Evolutionary conservation across 176 grass and related monocot species (phyloP), one percentile per base, ranked within the genome.

Genomic region (Elymus sibiricus): DNA sequence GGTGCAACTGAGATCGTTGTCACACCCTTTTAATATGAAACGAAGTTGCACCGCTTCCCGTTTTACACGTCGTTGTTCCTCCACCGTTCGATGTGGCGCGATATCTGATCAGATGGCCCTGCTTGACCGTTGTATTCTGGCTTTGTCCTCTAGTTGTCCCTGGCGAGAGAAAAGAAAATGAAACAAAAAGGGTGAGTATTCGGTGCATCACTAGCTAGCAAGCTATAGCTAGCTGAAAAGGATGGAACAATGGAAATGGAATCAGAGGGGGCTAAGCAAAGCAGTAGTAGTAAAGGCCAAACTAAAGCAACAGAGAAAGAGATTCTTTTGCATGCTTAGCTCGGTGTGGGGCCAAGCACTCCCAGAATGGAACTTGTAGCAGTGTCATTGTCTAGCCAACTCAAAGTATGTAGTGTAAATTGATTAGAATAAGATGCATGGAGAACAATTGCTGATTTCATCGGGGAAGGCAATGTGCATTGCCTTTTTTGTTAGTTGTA

Each of bases 71-170:
- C n/a, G 3, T 51, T 0, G 16, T 21, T 31, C 14, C 25, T 28
- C 43, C 2, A 35, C 49, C 49, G 5, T 77, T 51, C 11, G 10
- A 77, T 59, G 9, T 1, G 29, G 19, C 11, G 2, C 1, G 6
- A 2, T 0, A 37, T 59, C 29, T 12, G 75, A 77, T 59, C 75
- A 19, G 19, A 77, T 6, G 75, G 51, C 9, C 49, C 0, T 0
- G 16, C 11, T 14, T 9, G 2, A 10, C 19, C 49, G 15, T 59
- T n/a, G 49, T 77, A 29, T 77, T 2, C 10, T 11, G 3, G 0
- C 75, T 77, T 77, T 77, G 75, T 77, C 75, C 51, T 59, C 75
- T 56, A 56, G 31, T 77, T 77, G 51, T 77, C 31, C 49, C 75
- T 37, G 13, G 42, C 62, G 12, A 5, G 28, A 59, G 75, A 10